Percentiles rank a stretch among this genome's conserved stretches.
These are phyloP conservation scores for Ustilago crameri DNA, from an alignment of 1,284 basidiomycete species.

Conservation along the genomic window DNA sequence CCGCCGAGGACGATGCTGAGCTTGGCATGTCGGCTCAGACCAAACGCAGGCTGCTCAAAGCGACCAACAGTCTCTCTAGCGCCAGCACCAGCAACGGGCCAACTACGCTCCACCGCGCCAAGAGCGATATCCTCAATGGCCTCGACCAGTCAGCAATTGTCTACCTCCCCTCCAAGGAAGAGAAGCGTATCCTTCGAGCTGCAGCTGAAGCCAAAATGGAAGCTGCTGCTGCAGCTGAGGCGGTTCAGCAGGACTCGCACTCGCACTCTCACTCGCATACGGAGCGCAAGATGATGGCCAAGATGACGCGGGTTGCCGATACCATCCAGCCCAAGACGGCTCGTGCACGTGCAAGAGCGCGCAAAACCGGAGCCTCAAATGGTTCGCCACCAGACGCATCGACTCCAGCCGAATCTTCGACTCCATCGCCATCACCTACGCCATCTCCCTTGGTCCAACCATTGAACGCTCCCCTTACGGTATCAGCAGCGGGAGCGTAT, in stretches of 20 bases:
- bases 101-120: slow-evolving; percentile 3
- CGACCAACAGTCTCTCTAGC: slow-evolving; percentile 14
- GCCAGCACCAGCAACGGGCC: not conserved
- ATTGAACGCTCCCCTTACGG: not conserved
- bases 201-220: slow-evolving; percentile 23
- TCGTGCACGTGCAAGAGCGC: slow-evolving; percentile 30
- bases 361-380: slow-evolving; percentile 5
- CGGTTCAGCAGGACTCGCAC: slow-evolving; percentile 16
- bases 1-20: slow-evolving; percentile 7
- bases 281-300: slow-evolving; percentile 37
- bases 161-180: slow-evolving; percentile 33
- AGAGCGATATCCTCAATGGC: slow-evolving; percentile 23
- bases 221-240: slow-evolving; percentile 8
- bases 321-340: slow-evolving; percentile 41
- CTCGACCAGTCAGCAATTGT: slow-evolving; percentile 32
- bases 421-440: slow-evolving; percentile 19
- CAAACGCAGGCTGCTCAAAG: slow-evolving; percentile 34
- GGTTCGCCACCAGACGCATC: not conserved
- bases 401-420: not conserved
- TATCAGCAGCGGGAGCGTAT: slow-evolving; percentile 5
- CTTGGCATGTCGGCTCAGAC: slow-evolving; percentile 26
- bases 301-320: slow-evolving; percentile 47
- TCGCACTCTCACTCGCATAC: slow-evolving; percentile 17
- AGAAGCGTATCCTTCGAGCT: slow-evolving; percentile 42
- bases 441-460: slow-evolving; percentile 14